A percentile compares a stretch with the other conserved stretches of the same genome.
Evolutionary conservation across 495 filamentous ascomycete genomes (phyloP).

Genomic region (Glutinoglossum americanum): DNA sequence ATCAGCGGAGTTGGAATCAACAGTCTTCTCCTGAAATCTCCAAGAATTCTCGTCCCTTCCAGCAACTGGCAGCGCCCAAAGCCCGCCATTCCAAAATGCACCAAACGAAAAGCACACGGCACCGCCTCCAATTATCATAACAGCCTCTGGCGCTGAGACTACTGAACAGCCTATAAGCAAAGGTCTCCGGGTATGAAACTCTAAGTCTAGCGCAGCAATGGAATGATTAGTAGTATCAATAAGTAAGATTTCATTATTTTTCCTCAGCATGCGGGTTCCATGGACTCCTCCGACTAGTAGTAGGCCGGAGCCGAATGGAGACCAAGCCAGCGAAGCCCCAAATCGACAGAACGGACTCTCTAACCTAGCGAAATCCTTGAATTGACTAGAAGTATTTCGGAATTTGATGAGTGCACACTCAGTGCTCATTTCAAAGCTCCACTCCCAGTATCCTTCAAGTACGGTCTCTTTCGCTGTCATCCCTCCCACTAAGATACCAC

Average conservation of each 20-base stretch:
- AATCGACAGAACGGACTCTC: slow-evolving; percentile 9
- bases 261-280: slow-evolving; percentile 6
- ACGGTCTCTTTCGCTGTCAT: slow-evolving; percentile 37
- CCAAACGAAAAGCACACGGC: slow-evolving; percentile 84
- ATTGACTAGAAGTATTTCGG: not conserved
- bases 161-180: slow-evolving; percentile 43
- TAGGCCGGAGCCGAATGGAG: not conserved
- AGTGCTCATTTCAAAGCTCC: slow-evolving; percentile 20
- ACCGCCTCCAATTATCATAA: slow-evolving; percentile 55
- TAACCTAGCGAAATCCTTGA: slow-evolving; percentile 4
- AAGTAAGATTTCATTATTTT: slow-evolving; percentile 12
- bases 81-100: slow-evolving; percentile 46
- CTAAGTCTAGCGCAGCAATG: not conserved
- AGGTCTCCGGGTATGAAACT: slow-evolving; percentile 20
- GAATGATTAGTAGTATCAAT: slow-evolving; percentile 7
- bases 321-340: slow-evolving; percentile 12
- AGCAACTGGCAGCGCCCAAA: slow-evolving; percentile 19
- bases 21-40: not conserved
- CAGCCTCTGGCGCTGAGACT: slow-evolving; percentile 16
- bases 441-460: slow-evolving; percentile 33
- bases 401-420: not conserved
- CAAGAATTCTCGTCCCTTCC: not conserved
- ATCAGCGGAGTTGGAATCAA: not conserved
- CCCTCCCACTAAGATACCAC: slow-evolving; percentile 47
- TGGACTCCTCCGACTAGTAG: slow-evolving; percentile 29